These are phyloP conservation scores for Rhodotorula sp. DNA, from an alignment of 1,284 basidiomycete species.

Conservation along the genomic window DNA sequence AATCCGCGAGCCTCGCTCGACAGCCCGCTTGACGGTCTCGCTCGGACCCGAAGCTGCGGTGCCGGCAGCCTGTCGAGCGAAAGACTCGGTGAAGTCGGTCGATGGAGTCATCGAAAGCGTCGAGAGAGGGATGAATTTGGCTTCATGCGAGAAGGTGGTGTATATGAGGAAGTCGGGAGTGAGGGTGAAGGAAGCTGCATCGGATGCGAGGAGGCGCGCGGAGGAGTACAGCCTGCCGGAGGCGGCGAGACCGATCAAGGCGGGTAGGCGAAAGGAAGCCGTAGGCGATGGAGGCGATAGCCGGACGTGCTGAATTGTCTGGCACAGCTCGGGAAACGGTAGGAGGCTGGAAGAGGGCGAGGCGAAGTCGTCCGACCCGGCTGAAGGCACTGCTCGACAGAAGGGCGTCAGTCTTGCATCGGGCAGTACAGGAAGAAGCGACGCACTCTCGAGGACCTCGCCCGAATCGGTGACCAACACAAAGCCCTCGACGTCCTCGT, in stretches of 20 bases:
- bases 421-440: no score
- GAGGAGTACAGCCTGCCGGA: constrained; percentile 46
- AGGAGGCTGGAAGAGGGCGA: constrained; percentile 46
- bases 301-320: constrained; percentile 49
- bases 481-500: constrained; percentile 40
- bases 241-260: constrained; percentile 45
- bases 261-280: constrained; percentile 22
- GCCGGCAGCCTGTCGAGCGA: constrained; percentile 42
- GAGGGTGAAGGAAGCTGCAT: constrained; percentile 65
- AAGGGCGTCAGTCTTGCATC: not conserved
- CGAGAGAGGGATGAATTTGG: constrained; percentile 65
- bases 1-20: constrained; percentile 83
- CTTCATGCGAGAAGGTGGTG: constrained; percentile 80
- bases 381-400: constrained; percentile 27
- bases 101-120: constrained; percentile 1
- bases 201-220: constrained; percentile 31
- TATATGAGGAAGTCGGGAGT: constrained; percentile 80
- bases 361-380: constrained; percentile 23
- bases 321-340: constrained; percentile 63
- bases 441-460: constrained; percentile 58
- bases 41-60: constrained; percentile 46
- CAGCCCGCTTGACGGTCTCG: constrained; percentile 57
- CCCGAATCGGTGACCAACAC: constrained; percentile 60
- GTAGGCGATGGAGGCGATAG: constrained; percentile 42
- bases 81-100: constrained; percentile 24